A percentile compares a stretch with the other conserved stretches of the same genome.
Evolutionary conservation across 179 eudicot genomes (phyloP).

Genomic region (Beta lomatogona): DNA sequence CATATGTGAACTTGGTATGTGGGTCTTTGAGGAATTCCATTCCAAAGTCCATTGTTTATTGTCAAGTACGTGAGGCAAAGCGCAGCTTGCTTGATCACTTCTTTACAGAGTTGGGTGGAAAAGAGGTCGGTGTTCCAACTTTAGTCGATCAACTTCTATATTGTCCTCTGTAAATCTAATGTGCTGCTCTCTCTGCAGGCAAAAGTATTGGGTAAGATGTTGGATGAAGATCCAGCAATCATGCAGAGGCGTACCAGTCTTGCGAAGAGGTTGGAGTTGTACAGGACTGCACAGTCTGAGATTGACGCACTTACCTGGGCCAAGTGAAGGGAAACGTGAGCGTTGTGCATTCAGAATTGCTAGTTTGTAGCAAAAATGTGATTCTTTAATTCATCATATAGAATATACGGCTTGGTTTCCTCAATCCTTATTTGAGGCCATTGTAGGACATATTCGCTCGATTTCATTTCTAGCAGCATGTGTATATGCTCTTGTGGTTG

Average conservation of each 20-base stretch:
- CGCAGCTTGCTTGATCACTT: slow-evolving; percentile 87
- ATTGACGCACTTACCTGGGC: slow-evolving; percentile 81
- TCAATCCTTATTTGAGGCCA: slow-evolving; percentile 27
- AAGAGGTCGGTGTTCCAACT: slow-evolving; percentile 56
- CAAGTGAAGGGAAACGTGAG: slow-evolving; percentile 36
- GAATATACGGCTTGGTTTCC: slow-evolving; percentile 23
- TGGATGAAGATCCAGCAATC: slow-evolving; percentile 85
- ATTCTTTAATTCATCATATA: slow-evolving; percentile 37
- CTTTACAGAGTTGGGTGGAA: slow-evolving; percentile 81
- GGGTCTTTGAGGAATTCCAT: slow-evolving; percentile 79
- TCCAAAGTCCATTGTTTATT: slow-evolving; percentile 90
- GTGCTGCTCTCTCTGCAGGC: slow-evolving; percentile 41
- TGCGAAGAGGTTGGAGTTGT: slow-evolving; percentile 72
- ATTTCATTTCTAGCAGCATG: slow-evolving; percentile 9
- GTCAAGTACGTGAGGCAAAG: slow-evolving; percentile 99
- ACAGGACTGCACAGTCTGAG: slow-evolving; percentile 73
- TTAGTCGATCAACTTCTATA: neutral
- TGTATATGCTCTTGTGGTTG: slow-evolving; percentile 26
- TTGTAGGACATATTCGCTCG: slow-evolving; percentile 5
- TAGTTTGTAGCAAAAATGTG: slow-evolving; percentile 24
- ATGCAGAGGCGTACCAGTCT: slow-evolving; percentile 64
- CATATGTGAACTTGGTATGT: slow-evolving; percentile 89
- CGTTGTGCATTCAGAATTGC: neutral
- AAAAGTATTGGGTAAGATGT: slow-evolving; percentile 56
- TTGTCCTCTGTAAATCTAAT: neutral